A percentile compares a stretch with the other conserved stretches of the same genome.
These are phyloP conservation scores for Microglena sp. DNA, from an alignment of 139 green algal species.

Conservation along the genomic window DNA sequence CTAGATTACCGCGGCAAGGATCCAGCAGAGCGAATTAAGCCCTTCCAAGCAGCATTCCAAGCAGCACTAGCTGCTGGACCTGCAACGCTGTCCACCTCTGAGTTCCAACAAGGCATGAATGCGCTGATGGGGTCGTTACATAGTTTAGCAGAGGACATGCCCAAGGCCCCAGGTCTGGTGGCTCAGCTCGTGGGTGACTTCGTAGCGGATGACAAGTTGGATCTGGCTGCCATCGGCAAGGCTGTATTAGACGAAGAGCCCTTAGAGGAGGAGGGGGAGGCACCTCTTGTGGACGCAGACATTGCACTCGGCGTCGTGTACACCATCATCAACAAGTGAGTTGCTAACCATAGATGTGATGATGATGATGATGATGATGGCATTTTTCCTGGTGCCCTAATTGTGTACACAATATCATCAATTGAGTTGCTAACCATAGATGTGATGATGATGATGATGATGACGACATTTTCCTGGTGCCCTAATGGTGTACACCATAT, in stretches of 20 bases:
- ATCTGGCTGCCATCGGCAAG: background rate
- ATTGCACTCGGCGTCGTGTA: background rate
- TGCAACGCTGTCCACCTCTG: too few species aligned
- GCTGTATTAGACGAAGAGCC: background rate
- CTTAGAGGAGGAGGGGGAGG: conserved; percentile 9
- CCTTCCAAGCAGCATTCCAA: too few species aligned
- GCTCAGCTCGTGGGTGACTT: background rate
- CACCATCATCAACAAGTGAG: background rate
- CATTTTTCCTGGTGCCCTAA: background rate
- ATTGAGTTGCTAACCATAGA: background rate
- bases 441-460: too few species aligned
- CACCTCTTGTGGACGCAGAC: conserved; percentile 2
- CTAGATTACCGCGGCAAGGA: too few species aligned
- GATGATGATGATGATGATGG: background rate
- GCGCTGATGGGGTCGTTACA: background rate
- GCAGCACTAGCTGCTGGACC: too few species aligned
- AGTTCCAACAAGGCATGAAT: too few species aligned
- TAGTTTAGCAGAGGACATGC: conserved; percentile 4
- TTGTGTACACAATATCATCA: background rate
- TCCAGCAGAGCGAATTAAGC: too few species aligned
- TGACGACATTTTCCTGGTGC: too few species aligned
- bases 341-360: background rate
- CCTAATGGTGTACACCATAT: too few species aligned
- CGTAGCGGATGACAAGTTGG: background rate
- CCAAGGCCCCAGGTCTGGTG: conserved; percentile 4